These are phyloP conservation scores for Colletotrichum sp. DNA, from an alignment of 2,329 filamentous ascomycete species.

Conservation along the genomic window DNA sequence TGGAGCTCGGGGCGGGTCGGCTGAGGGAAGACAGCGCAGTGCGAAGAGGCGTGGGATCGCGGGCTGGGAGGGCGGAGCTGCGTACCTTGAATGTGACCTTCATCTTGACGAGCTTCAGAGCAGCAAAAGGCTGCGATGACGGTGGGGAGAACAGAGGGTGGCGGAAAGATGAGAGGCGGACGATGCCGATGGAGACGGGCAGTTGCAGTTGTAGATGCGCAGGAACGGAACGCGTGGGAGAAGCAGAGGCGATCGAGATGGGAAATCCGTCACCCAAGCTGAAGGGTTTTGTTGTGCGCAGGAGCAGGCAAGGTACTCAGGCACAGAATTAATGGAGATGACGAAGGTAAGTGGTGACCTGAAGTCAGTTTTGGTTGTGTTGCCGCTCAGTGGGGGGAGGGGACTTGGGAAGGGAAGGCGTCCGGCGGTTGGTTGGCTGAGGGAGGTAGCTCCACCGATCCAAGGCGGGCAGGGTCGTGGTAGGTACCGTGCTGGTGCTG, in stretches of 20 bases:
- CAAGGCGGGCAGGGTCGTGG: neutral
- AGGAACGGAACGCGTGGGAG: constrained; percentile 1
- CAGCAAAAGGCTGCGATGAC: constrained; percentile 31
- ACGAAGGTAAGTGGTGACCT: constrained; percentile 21
- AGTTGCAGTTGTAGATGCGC: neutral
- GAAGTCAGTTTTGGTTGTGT: constrained; percentile 21
- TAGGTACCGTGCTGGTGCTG: neutral
- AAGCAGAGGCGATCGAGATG: constrained; percentile 9
- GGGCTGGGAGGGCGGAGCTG: constrained; percentile 7
- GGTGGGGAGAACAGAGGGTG: neutral
- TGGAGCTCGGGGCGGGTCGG: neutral
- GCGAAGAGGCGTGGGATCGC: neutral
- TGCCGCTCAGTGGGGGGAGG: constrained; percentile 12
- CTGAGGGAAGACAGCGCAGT: neutral
- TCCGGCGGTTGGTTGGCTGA: constrained; percentile 16
- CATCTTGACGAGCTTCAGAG: constrained; percentile 54
- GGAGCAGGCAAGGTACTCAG: neutral
- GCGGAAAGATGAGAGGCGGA: neutral
- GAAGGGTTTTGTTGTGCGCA: constrained; percentile 14
- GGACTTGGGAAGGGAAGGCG: neutral
- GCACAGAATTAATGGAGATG: constrained; percentile 21
- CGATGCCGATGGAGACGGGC: neutral
- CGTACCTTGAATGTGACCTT: constrained; percentile 71
- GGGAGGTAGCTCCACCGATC: constrained; percentile 8
- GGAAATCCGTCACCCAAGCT: constrained; percentile 8